phyloP scores from a whole-genome alignment of 257 asterid species.

The Agastache rugosa region DNA sequence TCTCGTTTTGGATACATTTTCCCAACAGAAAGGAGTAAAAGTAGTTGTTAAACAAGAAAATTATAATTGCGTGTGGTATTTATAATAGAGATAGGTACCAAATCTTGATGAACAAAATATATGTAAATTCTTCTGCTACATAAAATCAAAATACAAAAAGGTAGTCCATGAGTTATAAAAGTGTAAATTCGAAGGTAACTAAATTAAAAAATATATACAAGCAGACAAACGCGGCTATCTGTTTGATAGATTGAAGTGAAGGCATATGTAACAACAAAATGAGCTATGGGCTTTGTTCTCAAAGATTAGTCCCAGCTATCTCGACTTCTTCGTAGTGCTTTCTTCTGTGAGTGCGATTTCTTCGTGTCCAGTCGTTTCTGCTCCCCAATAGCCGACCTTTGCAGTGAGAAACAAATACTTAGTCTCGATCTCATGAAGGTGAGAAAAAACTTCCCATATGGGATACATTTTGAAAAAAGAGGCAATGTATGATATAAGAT shows the following conservation, averaged over 20 bases:
- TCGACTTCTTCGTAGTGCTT: constrained; percentile 65
- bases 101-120: not conserved
- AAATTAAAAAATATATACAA: not conserved
- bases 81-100: not conserved
- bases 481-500: not conserved
- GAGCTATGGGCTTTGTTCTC: not conserved
- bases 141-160: constrained; percentile 2
- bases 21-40: too few relatives aligned
- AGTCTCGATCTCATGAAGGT: not conserved
- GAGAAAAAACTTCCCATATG: not conserved
- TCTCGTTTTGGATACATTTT: too few relatives aligned
- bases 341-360: constrained; percentile 80
- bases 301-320: constrained; percentile 64
- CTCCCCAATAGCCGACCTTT: constrained; percentile 82
- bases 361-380: constrained; percentile 71
- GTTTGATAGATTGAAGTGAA: not conserved
- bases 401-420: constrained; percentile 15
- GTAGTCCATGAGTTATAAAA: not conserved
- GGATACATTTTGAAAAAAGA: not conserved
- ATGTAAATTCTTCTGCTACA: not conserved
- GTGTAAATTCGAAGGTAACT: not conserved
- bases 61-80: too few relatives aligned
- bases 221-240: not conserved
- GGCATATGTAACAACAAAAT: not conserved
- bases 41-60: too few relatives aligned